Evolutionary conservation across 148 eudicot genomes (phyloP).

Genomic region (Drosera capensis): DNA sequence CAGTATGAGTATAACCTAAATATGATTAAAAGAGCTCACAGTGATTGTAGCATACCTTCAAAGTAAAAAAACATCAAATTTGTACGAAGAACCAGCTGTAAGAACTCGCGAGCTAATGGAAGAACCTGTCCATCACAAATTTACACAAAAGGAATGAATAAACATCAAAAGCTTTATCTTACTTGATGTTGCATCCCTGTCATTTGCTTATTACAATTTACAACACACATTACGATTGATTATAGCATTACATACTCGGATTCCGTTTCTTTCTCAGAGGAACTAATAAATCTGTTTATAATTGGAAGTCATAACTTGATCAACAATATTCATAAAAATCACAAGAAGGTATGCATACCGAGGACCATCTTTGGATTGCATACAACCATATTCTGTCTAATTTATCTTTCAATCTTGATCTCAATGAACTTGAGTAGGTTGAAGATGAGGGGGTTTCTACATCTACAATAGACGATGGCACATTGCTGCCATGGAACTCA

Average conservation of each 20-base stretch:
- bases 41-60: slow-evolving; percentile 44
- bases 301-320: too few species aligned
- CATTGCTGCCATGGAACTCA: slow-evolving; percentile 18
- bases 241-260: too few species aligned
- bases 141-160: slow-evolving; percentile 5
- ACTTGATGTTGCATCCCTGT: too few species aligned
- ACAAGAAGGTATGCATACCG: slow-evolving; percentile 32
- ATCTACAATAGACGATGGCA: slow-evolving; percentile 11
- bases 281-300: too few species aligned
- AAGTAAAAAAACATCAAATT: slow-evolving; percentile 98
- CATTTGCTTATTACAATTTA: too few species aligned
- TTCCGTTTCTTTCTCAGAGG: too few species aligned
- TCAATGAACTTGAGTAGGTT: slow-evolving; percentile 23
- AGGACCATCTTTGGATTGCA: slow-evolving; percentile 70
- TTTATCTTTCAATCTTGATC: slow-evolving; percentile 45
- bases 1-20: too few species aligned
- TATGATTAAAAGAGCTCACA: slow-evolving; percentile 3
- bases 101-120: slow-evolving; percentile 65
- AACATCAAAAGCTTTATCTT: too few species aligned
- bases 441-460: slow-evolving; percentile 30
- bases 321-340: too few species aligned
- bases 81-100: slow-evolving; percentile 69
- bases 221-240: too few species aligned
- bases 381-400: slow-evolving; percentile 31
- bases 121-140: slow-evolving; percentile 37